These are phyloP conservation scores for Nothophoma quercina DNA, from an alignment of 2,329 filamentous ascomycete genomes.

Conservation along the genomic window DNA sequence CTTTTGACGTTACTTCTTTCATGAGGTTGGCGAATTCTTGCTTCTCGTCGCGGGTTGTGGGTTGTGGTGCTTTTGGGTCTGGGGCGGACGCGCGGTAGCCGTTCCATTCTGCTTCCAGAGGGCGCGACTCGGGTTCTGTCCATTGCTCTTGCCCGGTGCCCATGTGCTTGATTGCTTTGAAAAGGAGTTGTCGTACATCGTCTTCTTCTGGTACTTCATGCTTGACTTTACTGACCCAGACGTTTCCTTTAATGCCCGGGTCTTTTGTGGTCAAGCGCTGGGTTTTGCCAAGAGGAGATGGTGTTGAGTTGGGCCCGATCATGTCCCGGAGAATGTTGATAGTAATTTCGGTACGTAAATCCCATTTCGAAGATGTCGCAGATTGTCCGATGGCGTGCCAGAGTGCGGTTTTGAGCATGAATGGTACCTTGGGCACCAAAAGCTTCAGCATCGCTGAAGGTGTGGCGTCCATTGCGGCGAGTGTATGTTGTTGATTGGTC, in stretches of 20 bases:
- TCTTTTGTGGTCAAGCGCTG: conserved; percentile 71
- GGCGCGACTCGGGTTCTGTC: conserved; percentile 59
- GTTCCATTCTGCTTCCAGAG: conserved; percentile 78
- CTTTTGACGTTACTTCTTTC: conserved; percentile 68
- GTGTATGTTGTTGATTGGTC: not conserved
- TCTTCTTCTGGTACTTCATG: conserved; percentile 66
- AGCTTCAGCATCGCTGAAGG: conserved; percentile 45
- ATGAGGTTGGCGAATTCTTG: conserved; percentile 73
- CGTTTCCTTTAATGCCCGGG: conserved; percentile 74
- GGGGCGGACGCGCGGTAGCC: conserved; percentile 67
- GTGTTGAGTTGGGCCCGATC: conserved; percentile 37
- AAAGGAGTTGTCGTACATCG: conserved; percentile 62
- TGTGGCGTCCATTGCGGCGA: conserved; percentile 43
- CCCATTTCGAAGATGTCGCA: conserved; percentile 76
- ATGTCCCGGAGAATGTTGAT: conserved; percentile 71
- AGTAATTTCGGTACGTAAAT: conserved; percentile 76
- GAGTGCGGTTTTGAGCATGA: conserved; percentile 68
- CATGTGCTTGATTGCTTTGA: conserved; percentile 65
- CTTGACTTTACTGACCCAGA: conserved; percentile 80
- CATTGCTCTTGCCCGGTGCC: conserved; percentile 47
- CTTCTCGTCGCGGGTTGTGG: conserved; percentile 63
- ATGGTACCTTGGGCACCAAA: conserved; percentile 58
- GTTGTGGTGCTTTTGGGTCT: conserved; percentile 57
- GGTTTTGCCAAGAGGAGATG: conserved; percentile 38
- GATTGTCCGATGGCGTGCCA: conserved; percentile 73